A percentile compares a stretch with the other conserved stretches of the same genome.
phyloP scores from a whole-genome alignment of 2,329 filamentous ascomycete genomes.

The Atkinsonella texensis region DNA sequence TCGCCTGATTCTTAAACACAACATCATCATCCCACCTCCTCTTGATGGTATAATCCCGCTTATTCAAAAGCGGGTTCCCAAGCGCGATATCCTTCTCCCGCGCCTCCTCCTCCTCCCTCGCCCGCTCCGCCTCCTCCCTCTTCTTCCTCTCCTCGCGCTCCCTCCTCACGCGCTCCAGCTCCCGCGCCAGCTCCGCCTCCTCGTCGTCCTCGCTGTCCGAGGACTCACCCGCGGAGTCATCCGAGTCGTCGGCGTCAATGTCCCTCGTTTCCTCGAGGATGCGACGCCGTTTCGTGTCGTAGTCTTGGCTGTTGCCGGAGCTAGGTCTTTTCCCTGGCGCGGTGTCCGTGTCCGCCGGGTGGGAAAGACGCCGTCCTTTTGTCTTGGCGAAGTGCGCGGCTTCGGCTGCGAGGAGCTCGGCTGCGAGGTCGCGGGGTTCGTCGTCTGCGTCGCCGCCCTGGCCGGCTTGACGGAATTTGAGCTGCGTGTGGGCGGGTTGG shows the following conservation, averaged over 20 bases:
- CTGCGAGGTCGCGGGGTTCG: conserved; percentile 72
- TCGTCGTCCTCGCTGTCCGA: conserved; percentile 45
- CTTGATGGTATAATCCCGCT: conserved; percentile 81
- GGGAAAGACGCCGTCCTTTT: conserved; percentile 38
- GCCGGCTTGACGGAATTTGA: conserved; percentile 78
- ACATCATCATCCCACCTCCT: conserved; percentile 96
- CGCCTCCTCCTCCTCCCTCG: conserved; percentile 70
- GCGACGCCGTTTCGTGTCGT: conserved; percentile 70
- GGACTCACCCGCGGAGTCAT: conserved; percentile 45
- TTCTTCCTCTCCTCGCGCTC: conserved; percentile 42
- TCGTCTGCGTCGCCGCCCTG: conserved; percentile 71
- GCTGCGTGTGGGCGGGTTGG: conserved; percentile 80
- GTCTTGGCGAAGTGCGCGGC: conserved; percentile 78
- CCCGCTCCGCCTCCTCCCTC: conserved; percentile 58
- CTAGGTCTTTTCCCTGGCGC: conserved; percentile 30
- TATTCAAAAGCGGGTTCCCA: conserved; percentile 87
- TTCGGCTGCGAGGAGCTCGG: conserved; percentile 83
- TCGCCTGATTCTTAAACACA: conserved; percentile 96
- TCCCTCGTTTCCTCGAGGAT: conserved; percentile 82
- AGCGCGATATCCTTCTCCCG: conserved; percentile 80
- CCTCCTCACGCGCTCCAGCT: conserved; percentile 86
- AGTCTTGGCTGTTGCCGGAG: conserved; percentile 34
- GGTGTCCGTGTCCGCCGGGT: conserved; percentile 33
- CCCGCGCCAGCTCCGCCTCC: conserved; percentile 75
- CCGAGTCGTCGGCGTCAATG: conserved; percentile 63